Conservation (phyloP, 768 basidiomycete genomes). For the Chiua virens region DNA sequence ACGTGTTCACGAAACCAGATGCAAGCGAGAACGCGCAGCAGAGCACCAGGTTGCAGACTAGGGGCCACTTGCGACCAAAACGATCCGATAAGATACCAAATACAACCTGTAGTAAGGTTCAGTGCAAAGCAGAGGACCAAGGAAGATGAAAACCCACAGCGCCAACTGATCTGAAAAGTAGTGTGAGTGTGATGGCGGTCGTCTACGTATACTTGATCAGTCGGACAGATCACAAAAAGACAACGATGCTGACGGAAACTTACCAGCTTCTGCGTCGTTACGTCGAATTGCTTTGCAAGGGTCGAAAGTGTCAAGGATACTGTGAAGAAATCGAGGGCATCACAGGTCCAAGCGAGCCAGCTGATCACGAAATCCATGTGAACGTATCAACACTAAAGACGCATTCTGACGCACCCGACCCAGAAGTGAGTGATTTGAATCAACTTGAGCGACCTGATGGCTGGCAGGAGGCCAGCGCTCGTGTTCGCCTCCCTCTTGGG, state of each 20-base stretch:
- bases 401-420: slow-evolving; percentile 42
- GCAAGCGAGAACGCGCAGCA: slow-evolving; percentile 74
- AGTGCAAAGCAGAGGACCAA: background rate
- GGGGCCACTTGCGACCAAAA: slow-evolving; percentile 92
- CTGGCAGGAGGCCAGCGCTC: slow-evolving; percentile 40
- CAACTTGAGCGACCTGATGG: slow-evolving; percentile 44
- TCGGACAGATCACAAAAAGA: background rate
- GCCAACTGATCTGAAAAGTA: slow-evolving; percentile 85
- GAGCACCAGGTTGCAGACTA: slow-evolving; percentile 72
- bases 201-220: slow-evolving; percentile 40
- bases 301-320: slow-evolving; percentile 59
- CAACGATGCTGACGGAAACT: slow-evolving; percentile 4
- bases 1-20: slow-evolving; percentile 79
- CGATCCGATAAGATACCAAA: slow-evolving; percentile 88
- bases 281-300: slow-evolving; percentile 50
- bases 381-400: background rate
- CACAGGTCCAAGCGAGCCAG: slow-evolving; percentile 86
- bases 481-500: slow-evolving; percentile 45
- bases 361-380: slow-evolving; percentile 31
- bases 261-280: slow-evolving; percentile 43
- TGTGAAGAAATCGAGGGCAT: slow-evolving; percentile 85
- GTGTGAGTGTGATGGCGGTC: slow-evolving; percentile 85
- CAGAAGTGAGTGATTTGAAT: slow-evolving; percentile 61
- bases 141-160: slow-evolving; percentile 42
- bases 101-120: slow-evolving; percentile 40